Conservation (phyloP, 1,284 basidiomycete species). For the Austroboletus rostrupii region DNA sequence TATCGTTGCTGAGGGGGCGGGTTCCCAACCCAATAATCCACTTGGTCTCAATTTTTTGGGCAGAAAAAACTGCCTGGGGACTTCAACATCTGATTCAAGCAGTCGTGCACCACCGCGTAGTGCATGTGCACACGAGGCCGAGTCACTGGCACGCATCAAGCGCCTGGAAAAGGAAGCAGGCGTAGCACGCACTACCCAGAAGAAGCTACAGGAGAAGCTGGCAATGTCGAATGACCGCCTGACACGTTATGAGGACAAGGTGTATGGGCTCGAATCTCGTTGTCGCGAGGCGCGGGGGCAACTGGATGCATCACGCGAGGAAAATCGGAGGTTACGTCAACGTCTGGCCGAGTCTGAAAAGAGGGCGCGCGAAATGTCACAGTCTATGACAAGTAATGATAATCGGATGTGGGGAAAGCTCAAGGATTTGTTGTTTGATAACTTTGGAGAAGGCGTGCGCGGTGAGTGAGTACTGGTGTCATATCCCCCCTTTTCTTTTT, state of each 20-base stretch:
- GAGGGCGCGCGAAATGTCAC: conserved; percentile 17
- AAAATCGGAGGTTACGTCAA: conserved; percentile 22
- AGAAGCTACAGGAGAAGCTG: conserved; percentile 19
- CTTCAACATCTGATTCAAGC: not conserved
- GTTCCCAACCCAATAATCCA: conserved; percentile 15
- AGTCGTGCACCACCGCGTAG: not conserved
- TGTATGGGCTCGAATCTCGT: conserved; percentile 16
- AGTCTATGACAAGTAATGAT: conserved; percentile 14
- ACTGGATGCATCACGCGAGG: conserved; percentile 18
- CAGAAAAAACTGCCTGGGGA: not conserved
- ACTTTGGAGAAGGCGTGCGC: conserved; percentile 17
- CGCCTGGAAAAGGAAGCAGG: conserved; percentile 24
- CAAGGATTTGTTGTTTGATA: conserved; percentile 31
- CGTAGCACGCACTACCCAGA: conserved; percentile 10
- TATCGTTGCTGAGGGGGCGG: conserved; percentile 15
- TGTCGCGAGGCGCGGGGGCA: conserved; percentile 16
- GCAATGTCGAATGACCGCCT: conserved; percentile 12
- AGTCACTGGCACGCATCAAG: conserved; percentile 12
- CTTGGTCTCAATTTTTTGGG: conserved; percentile 27
- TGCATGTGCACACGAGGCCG: conserved; percentile 1
- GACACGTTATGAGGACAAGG: conserved; percentile 14
- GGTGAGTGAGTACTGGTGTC: conserved; percentile 16
- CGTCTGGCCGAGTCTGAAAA: conserved; percentile 24
- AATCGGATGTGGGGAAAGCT: conserved; percentile 27
- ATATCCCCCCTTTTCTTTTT: not conserved